These are phyloP conservation scores for Malus hybrid DNA, from an alignment of 331 rosid genomes.

Conservation along the genomic window DNA sequence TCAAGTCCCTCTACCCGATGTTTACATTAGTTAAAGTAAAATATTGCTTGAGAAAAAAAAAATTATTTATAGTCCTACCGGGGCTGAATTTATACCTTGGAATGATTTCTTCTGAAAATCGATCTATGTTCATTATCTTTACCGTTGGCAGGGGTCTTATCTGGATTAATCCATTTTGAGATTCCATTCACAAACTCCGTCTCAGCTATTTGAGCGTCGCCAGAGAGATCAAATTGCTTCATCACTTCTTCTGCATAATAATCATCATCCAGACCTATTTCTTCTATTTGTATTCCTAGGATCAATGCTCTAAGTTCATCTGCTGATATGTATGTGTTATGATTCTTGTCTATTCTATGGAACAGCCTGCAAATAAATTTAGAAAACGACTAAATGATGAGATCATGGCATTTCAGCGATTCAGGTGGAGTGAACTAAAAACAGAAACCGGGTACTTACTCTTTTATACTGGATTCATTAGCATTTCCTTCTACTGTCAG, in stretches of 20 bases:
- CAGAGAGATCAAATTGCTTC: constrained; percentile 22
- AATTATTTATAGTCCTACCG: background rate
- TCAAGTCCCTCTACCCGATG: background rate
- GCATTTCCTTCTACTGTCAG: constrained; percentile 16
- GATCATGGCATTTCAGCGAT: background rate
- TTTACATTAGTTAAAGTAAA: background rate
- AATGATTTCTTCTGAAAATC: background rate
- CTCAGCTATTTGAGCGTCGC: constrained; percentile 17
- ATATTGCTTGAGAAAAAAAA: background rate
- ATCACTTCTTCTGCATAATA: constrained; percentile 20
- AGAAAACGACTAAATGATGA: background rate
- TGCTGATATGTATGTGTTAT: constrained; percentile 7
- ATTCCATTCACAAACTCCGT: constrained; percentile 23
- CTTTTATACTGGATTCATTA: constrained; percentile 7
- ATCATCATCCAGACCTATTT: constrained; percentile 5
- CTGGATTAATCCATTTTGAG: constrained; percentile 23
- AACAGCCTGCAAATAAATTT: constrained; percentile 23
- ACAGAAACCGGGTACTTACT: constrained; percentile 13
- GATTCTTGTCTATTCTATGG: constrained; percentile 16
- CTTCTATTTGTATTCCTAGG: constrained; percentile 26
- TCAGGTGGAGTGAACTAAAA: background rate
- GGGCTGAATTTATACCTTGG: constrained; percentile 3
- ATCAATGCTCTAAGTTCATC: constrained; percentile 20
- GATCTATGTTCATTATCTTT: background rate
- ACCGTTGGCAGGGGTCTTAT: background rate